A percentile compares a stretch with the other conserved stretches of the same genome.
phyloP scores from a whole-genome alignment of 139 green algal genomes.

The Haematococcus lacustris region DNA sequence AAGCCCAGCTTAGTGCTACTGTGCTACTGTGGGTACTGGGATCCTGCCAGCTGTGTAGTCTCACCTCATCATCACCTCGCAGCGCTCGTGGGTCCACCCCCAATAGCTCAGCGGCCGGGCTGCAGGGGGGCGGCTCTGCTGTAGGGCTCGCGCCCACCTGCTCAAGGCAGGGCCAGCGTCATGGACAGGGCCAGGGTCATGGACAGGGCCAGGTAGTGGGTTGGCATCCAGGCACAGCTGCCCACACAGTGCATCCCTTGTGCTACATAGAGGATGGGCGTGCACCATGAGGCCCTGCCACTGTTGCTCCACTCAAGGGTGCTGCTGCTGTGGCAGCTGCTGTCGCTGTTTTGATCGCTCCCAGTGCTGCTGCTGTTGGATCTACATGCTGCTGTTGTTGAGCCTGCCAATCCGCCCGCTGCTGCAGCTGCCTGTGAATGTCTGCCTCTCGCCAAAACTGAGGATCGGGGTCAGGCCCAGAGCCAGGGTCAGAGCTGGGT shows the following conservation, averaged over 20 bases:
- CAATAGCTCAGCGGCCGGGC: neutral
- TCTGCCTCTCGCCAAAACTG: too few relatives aligned
- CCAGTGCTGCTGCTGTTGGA: too few relatives aligned
- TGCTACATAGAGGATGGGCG: neutral
- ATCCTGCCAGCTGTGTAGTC: neutral
- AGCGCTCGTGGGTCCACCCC: conserved; percentile 7
- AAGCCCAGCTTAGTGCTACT: neutral
- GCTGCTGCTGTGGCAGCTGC: neutral
- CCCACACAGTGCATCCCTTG: neutral
- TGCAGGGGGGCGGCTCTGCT: neutral
- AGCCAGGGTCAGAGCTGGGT: too few relatives aligned
- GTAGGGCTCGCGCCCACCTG: too few relatives aligned
- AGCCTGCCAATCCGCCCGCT: neutral
- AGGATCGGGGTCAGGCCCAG: too few relatives aligned
- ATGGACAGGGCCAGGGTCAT: neutral
- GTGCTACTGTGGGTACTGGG: neutral
- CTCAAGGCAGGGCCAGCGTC: neutral
- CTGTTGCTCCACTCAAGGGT: neutral
- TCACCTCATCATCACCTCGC: conserved; percentile 12
- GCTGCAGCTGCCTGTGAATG: neutral
- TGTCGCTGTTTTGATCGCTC: too few relatives aligned
- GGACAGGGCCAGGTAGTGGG: neutral
- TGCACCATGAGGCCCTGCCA: neutral
- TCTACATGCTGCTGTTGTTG: neutral
- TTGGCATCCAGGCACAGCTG: neutral